Conservation (phyloP, 345 rosid species). For the Dovyalis caffra region DNA sequence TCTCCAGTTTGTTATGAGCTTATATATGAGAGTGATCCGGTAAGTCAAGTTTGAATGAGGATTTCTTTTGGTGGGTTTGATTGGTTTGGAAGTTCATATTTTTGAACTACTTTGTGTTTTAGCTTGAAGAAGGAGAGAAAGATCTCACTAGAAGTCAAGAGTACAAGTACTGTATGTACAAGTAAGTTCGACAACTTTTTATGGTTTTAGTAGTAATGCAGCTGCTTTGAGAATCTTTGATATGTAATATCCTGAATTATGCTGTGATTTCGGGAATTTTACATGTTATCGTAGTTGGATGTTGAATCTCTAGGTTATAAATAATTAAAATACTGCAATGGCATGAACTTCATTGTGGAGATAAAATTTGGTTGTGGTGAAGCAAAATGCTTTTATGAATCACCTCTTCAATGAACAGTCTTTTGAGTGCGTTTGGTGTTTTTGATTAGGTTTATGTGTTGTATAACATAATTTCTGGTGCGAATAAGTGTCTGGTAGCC, state of each 20-base stretch:
- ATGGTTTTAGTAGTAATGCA: too few relatives aligned
- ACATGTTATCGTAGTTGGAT: neutral
- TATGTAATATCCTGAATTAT: neutral
- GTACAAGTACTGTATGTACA: conserved; percentile 76
- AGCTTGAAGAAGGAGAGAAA: conserved; percentile 91
- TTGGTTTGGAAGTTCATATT: neutral
- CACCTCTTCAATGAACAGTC: too few relatives aligned
- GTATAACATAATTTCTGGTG: neutral
- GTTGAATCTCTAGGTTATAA: too few relatives aligned
- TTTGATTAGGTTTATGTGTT: too few relatives aligned
- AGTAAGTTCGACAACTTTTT: conserved; percentile 45
- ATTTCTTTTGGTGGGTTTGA: neutral
- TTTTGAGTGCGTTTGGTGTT: too few relatives aligned
- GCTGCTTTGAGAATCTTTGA: neutral
- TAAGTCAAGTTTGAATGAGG: conserved; percentile 23
- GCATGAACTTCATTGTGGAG: neutral
- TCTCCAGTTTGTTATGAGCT: conserved; percentile 70
- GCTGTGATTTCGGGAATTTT: neutral
- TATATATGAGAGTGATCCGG: conserved; percentile 78
- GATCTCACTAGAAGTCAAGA: conserved; percentile 74
- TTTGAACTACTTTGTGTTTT: conserved; percentile 11
- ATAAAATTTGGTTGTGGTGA: neutral
- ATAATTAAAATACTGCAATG: too few relatives aligned
- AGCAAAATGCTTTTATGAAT: too few relatives aligned
- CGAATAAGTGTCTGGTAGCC: neutral